Conservation (phyloP, 257 asterid species). For the Echites panduratus region DNA sequence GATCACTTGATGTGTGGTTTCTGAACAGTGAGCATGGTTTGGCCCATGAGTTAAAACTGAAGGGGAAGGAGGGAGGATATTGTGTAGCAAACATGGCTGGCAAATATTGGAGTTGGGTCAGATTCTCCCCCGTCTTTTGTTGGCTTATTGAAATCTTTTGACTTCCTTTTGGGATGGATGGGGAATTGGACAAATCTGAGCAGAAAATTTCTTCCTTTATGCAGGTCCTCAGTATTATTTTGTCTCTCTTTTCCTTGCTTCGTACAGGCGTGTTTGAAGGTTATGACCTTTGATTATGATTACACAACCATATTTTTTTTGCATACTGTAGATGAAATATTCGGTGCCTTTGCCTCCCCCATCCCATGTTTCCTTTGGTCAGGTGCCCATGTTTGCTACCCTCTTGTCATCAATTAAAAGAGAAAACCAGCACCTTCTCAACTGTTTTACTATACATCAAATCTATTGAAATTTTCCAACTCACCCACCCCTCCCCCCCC, state of each 20-base stretch:
- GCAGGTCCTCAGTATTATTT: background rate
- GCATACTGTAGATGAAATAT: background rate
- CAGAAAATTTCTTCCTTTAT: background rate
- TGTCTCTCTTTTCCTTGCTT: background rate
- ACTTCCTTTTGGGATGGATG: background rate
- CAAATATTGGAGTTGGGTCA: background rate
- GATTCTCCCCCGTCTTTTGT: background rate
- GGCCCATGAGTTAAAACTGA: background rate
- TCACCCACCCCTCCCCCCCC: too few species aligned
- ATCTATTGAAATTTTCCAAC: too few species aligned
- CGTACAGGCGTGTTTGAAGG: background rate
- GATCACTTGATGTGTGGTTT: background rate
- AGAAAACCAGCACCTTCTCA: background rate
- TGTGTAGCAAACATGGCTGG: conserved; percentile 2
- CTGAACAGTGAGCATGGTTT: background rate
- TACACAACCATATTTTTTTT: background rate
- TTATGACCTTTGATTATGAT: background rate
- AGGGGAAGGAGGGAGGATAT: background rate
- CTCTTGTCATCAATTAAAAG: too few species aligned
- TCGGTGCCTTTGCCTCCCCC: background rate
- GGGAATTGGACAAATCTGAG: background rate
- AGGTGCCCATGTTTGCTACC: background rate
- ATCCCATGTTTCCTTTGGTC: background rate
- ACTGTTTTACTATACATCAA: background rate
- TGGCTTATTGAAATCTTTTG: conserved; percentile 3